Conservation (phyloP, 805 yeast genomes). For the Candida andamanensis region DNA sequence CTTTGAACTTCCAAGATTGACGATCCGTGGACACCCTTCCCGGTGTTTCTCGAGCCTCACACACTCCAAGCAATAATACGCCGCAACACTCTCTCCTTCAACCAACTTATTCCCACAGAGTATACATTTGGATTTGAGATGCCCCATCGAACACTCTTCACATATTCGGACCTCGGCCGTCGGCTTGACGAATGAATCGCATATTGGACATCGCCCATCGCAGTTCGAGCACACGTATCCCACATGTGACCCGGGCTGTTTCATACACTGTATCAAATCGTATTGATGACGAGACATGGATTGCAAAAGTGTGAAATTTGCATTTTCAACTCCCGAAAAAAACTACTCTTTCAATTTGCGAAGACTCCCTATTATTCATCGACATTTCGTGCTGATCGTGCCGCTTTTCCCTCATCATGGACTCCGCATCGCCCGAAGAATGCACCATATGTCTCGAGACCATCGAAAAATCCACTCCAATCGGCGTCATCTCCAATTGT, state of each 20-base stretch:
- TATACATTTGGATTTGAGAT: conserved; percentile 61
- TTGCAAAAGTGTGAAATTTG: too few species aligned
- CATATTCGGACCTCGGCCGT: conserved; percentile 65
- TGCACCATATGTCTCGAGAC: conserved; percentile 61
- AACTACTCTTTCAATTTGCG: too few species aligned
- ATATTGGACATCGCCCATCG: conserved; percentile 87
- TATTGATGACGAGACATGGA: conserved; percentile 87
- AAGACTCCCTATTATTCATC: too few species aligned
- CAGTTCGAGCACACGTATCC: conserved; percentile 80
- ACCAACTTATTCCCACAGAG: conserved; percentile 67
- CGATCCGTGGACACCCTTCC: conserved; percentile 87
- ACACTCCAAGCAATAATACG: conserved; percentile 84
- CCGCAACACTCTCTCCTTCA: conserved; percentile 41
- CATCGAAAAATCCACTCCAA: conserved; percentile 9
- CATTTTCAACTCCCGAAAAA: too few species aligned
- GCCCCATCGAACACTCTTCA: conserved; percentile 80
- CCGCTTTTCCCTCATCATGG: too few species aligned
- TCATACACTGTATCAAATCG: conserved; percentile 78
- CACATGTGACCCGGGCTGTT: conserved; percentile 69
- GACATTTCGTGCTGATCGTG: too few species aligned
- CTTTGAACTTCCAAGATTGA: conserved; percentile 74
- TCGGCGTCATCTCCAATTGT: conserved; percentile 35
- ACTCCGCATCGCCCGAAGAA: conserved; percentile 16
- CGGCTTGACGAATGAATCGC: conserved; percentile 82
- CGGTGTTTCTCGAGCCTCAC: conserved; percentile 72